Evolutionary conservation across 768 basidiomycete species (phyloP), one percentile per base, ranked within the genome.

Genomic region (Cyclocybe cylindracea): DNA sequence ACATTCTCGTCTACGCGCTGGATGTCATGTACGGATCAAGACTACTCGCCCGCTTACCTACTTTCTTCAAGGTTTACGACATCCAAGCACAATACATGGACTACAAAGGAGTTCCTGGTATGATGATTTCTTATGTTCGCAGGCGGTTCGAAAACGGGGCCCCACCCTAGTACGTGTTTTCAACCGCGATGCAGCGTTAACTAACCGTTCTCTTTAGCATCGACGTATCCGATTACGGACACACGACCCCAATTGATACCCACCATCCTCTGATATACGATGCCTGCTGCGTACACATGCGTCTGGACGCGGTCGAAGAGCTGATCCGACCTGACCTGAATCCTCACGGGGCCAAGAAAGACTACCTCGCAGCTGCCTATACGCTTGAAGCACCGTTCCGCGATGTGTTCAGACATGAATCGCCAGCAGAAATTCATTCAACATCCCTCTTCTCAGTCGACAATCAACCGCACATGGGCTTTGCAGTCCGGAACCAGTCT

Each of bases 21-120:
- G 86, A 88, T 62, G 78, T 85, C 51, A 76, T 73, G 19, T 59
- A 69, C 48, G 78, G 70, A 45, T 74, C 60, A 47, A 75, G 67
- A 10, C 64, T 78, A 1, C 55, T 87, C 55, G 81, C 83, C 1
- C 76, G 80, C 36, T 63, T 78, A 31, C 71, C 72, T 0, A 82
- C 80, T 3, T 67, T 66, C 41, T 67, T 67, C 34, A 84, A 81
- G 62, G 84, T 81, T 0, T 85, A 78, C 58, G 70, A 78, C 44
- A 54, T 89, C 3, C 76, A 80, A 55, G 87, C 84, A 19, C 82
- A 80, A 59, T 87, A 85, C 56, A 77, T 83, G 75, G 70, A 69
- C 16, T 67, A 74, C 61, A 65, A 61, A 56, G 77, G 53, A 44
- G 61, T 56, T 59, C 69, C 60, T 14, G 84, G 82, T 6, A 79